These are phyloP conservation scores for Gaertneriomyces semiglobifer DNA, from an alignment of 192 early-diverging fungal species.

Conservation along the genomic window DNA sequence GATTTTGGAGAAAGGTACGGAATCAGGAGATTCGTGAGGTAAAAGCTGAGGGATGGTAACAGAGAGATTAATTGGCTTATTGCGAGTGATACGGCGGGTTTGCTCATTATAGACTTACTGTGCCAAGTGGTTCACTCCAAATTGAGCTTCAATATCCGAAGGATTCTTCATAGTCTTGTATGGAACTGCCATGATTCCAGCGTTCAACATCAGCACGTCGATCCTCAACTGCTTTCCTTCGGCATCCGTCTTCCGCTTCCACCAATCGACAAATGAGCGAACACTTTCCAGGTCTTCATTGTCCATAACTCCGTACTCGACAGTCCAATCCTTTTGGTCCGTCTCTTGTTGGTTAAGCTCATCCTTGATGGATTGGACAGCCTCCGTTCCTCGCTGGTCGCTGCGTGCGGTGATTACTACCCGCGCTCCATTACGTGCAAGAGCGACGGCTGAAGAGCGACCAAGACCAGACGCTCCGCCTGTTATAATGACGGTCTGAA, in stretches of 20 bases:
- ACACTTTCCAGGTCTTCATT: not conserved
- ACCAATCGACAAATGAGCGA: not conserved
- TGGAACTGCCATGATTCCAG: slow-evolving; percentile 29
- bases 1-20: slow-evolving; percentile 23
- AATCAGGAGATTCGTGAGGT: not conserved
- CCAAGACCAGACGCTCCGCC: slow-evolving; percentile 15
- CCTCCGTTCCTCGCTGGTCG: not conserved
- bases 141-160: slow-evolving; percentile 55
- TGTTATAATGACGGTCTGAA: not conserved
- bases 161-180: slow-evolving; percentile 27
- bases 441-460: slow-evolving; percentile 7
- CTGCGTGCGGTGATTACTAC: slow-evolving; percentile 6
- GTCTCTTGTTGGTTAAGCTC: not conserved
- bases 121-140: slow-evolving; percentile 50
- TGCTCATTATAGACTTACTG: slow-evolving; percentile 38
- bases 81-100: slow-evolving; percentile 29
- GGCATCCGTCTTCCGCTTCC: too few relatives aligned
- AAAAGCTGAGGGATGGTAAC: not conserved
- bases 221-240: not conserved
- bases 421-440: slow-evolving; percentile 20
- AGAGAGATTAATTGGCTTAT: too few relatives aligned
- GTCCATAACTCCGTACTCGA: not conserved
- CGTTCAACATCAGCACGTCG: slow-evolving; percentile 28
- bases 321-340: too few relatives aligned
- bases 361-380: slow-evolving; percentile 1